Evolutionary conservation across 805 yeast species (phyloP).

Genomic region (Myxozyma nipponensis): DNA sequence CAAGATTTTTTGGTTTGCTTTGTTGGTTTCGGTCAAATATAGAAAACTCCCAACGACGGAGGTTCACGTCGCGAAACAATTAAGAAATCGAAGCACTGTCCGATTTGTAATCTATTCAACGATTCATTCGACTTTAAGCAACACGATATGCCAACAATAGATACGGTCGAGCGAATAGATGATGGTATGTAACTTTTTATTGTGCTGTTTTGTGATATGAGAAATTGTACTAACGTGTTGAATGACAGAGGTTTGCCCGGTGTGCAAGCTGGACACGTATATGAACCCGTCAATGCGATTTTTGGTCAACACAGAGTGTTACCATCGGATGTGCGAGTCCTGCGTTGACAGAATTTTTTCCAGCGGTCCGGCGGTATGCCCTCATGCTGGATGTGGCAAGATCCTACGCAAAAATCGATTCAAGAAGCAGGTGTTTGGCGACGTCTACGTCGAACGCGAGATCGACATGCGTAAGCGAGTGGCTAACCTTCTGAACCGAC

Average conservation of each 20-base stretch:
- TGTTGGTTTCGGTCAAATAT: not conserved
- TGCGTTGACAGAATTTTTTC: conserved; percentile 95
- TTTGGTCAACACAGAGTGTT: conserved; percentile 93
- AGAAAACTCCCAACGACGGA: not conserved
- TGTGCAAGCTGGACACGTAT: conserved; percentile 92
- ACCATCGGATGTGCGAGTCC: conserved; percentile 92
- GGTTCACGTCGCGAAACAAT: too few species aligned
- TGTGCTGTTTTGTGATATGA: not conserved
- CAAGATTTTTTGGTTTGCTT: not conserved
- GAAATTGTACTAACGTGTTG: not conserved
- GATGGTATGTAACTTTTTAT: conserved; percentile 1
- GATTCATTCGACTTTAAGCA: too few species aligned
- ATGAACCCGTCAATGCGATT: conserved; percentile 90
- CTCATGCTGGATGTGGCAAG: conserved; percentile 86
- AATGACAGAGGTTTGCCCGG: conserved; percentile 84
- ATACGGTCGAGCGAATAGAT: not conserved
- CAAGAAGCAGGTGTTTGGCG: conserved; percentile 90
- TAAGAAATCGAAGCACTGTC: not conserved
- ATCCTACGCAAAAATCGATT: conserved; percentile 82
- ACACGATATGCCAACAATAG: not conserved
- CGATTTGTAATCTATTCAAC: not conserved
- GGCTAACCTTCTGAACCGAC: conserved; percentile 71
- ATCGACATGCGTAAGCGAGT: conserved; percentile 85
- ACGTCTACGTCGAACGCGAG: conserved; percentile 82
- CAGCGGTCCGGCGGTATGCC: conserved; percentile 95